Evolutionary conservation across 805 yeast species (phyloP), one percentile per base, ranked within the genome.

Genomic region (Candida silvatica): DNA sequence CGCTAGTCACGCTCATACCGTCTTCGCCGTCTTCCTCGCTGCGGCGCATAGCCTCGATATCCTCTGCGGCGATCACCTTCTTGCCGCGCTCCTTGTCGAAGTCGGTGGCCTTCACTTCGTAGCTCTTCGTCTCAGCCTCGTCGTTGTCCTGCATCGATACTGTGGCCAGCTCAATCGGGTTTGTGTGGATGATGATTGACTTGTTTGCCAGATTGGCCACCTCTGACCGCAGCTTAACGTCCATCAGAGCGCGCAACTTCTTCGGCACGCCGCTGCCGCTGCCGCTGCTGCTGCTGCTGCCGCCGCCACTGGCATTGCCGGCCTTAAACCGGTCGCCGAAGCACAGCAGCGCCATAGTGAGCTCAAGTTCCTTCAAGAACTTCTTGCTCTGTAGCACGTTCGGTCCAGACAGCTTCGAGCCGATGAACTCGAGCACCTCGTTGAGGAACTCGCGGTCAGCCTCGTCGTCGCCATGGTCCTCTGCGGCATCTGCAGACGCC

Each of bases 311-410:
- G 58, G 14, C 25, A 17, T 35, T 33, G 8, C 23, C 40, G 19
- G 37, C 31, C 33, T 39, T 39, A 28, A 54, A 38, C 29, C 50
- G 49, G 17, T 48, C 49, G 25, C 69, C 67, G 48, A 69, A 72
- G 46, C 77, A 74, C 25, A 87, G 59, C 40, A 87, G 62, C 17
- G 94, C 85, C 92, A 87, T 83, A 3, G 94, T 77, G 29, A 78
- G 62, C 51, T 88, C 95, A 41, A 87, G 59, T 43, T 84, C 90
- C 36, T 72, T 71, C 56, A 86, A 66, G 40, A 80, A 74, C 37
- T 63, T 63, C 42, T 62, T 62, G 31, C 77, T 77, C 29, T 52
- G 56, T 26, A 56, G 39, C 7, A 58, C 51, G 28, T 48, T 50
- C 4, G 48, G 35, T 15, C 51, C 52, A 2, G 60, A 54, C 17